These are phyloP conservation scores for Ilyonectria robusta DNA, from an alignment of 2,329 filamentous ascomycete species.

Conservation along the genomic window DNA sequence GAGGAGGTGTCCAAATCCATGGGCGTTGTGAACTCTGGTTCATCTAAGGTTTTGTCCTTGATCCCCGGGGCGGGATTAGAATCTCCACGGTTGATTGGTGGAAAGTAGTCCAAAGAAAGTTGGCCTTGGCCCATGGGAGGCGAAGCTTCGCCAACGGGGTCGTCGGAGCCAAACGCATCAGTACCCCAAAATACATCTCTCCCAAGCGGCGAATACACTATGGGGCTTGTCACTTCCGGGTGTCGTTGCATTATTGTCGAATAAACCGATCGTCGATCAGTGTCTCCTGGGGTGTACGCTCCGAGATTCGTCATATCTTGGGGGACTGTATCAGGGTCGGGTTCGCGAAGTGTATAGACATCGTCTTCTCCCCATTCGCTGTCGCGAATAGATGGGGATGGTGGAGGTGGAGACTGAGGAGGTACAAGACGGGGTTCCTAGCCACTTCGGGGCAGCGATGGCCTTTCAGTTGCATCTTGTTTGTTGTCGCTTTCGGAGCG, in stretches of 20 bases:
- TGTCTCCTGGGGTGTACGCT: not conserved
- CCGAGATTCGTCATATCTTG: not conserved
- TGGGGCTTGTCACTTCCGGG: not conserved
- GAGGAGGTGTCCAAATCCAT: slow-evolving; percentile 16
- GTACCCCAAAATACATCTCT: slow-evolving; percentile 1
- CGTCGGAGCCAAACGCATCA: too few species aligned
- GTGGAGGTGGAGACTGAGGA: not conserved
- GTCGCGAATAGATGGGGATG: not conserved
- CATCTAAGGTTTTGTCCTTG: not conserved
- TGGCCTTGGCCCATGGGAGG: not conserved
- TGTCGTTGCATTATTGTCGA: not conserved
- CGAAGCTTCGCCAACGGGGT: not conserved
- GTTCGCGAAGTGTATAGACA: too few species aligned
- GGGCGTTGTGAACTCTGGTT: not conserved
- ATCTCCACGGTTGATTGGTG: not conserved
- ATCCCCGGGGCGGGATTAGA: not conserved
- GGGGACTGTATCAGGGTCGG: not conserved
- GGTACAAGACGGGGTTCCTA: not conserved
- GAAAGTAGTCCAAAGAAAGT: not conserved
- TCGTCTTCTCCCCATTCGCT: not conserved
- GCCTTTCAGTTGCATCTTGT: not conserved
- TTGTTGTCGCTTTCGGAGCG: not conserved
- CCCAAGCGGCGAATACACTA: not conserved
- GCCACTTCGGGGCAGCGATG: not conserved
- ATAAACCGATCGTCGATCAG: not conserved